Percentiles rank a stretch among this genome's conserved stretches.
Conservation (phyloP, 2,329 filamentous ascomycete genomes). For the Hymenoscyphus scutula region DNA sequence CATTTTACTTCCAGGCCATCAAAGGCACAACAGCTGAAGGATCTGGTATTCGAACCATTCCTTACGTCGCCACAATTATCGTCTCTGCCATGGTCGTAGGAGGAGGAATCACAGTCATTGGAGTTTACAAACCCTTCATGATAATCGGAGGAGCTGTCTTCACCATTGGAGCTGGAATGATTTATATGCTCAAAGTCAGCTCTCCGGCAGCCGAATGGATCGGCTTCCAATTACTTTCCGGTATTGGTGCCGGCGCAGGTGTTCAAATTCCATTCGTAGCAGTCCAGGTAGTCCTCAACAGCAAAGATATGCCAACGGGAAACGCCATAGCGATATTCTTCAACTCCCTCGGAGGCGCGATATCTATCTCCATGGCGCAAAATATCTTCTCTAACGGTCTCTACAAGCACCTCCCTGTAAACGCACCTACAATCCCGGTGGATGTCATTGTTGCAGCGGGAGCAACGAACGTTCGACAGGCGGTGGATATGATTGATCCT, state of each 20-base stretch:
- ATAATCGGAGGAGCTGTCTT: slow-evolving; percentile 45
- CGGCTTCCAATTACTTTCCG: slow-evolving; percentile 51
- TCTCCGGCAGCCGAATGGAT: slow-evolving; percentile 48
- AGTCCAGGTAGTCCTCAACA: slow-evolving; percentile 49
- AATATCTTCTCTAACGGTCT: slow-evolving; percentile 42
- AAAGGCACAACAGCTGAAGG: slow-evolving; percentile 40
- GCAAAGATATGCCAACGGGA: slow-evolving; percentile 53
- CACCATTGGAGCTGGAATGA: slow-evolving; percentile 43
- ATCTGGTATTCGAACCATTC: slow-evolving; percentile 44
- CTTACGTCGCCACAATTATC: slow-evolving; percentile 45
- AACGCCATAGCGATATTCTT: slow-evolving; percentile 56
- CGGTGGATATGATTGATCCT: slow-evolving; percentile 32
- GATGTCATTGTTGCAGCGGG: slow-evolving; percentile 42
- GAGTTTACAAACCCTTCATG: slow-evolving; percentile 46
- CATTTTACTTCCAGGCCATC: slow-evolving; percentile 52
- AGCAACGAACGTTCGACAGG: slow-evolving; percentile 40
- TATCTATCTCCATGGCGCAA: slow-evolving; percentile 58
- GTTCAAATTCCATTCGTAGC: slow-evolving; percentile 50
- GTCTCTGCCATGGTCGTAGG: slow-evolving; percentile 43
- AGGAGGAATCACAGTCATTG: slow-evolving; percentile 40
- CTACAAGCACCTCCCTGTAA: slow-evolving; percentile 34
- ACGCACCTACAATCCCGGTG: slow-evolving; percentile 29
- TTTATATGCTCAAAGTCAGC: slow-evolving; percentile 43
- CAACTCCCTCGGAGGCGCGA: slow-evolving; percentile 57
- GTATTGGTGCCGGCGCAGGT: slow-evolving; percentile 46